Evolutionary conservation across 768 basidiomycete species (phyloP), one percentile per base, ranked within the genome.

Genomic region (Auriscalpium orientale): DNA sequence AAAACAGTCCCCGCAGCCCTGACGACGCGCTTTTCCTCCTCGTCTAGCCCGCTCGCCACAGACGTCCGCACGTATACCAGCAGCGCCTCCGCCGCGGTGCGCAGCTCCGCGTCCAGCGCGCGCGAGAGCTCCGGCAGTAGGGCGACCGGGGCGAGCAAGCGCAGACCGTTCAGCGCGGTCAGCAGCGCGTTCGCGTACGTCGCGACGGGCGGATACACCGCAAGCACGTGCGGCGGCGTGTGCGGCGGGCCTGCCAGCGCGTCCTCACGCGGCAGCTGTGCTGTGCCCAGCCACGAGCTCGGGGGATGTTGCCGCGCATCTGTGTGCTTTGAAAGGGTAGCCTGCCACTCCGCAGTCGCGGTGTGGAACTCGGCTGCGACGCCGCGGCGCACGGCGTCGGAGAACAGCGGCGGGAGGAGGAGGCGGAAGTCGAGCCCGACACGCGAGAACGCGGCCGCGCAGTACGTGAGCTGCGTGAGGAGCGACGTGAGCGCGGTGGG

Each of bases 381-480:
- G 8, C 81, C 78, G 28, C 72, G 68, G 4, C 78, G 67, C 11
- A 93, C 85, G 2, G 89, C 87, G 46, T 74, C 69, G 40, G 77
- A 76, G 66, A 94, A 84, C 3, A 89, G 72, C n/a, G 78, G 76
- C 3, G 79, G 79, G 34, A 97, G 72, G 16, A 87, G 70, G 0
- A 77, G 70, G 35, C 85, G 81, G 69, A 99, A 98, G 67, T 97
- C 95, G 63, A 95, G 78, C 0, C 95, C 95, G 15, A 95, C 80
- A n/a, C 94, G 83, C 0, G 91, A 79, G 65, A 97, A 97, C 1
- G 94, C 93, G 16, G 85, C 83, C 8, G 93, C 85, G 67, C 95
- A 97, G 70, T 98, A 98, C 12, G 89, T 88, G 46, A 98, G 79
- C 64, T 98, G 95, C 0, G 94, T 95, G 56, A 97, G 82, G 45